Evolutionary conservation across 2,329 filamentous ascomycete species (phyloP), one percentile per base, ranked within the genome.

Genomic region (Colletotrichum viniferum): DNA sequence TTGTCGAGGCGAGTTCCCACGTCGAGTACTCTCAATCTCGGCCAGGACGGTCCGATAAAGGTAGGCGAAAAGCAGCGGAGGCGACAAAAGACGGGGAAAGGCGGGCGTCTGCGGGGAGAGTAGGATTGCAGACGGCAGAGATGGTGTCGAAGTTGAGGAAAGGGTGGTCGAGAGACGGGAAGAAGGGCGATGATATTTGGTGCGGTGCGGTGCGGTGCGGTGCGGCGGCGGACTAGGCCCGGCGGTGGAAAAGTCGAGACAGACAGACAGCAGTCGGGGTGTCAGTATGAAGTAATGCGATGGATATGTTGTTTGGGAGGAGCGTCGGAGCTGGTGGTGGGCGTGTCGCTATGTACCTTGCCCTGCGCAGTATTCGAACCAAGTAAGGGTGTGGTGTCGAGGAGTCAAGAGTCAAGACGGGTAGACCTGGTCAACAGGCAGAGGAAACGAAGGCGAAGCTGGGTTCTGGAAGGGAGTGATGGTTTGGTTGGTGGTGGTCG

Each of bases 351-450:
- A 32, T 58, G 34, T 65, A 55, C 38, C 43, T 52, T 52, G 26
- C 38, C n/a, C 18, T 36, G 63, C 32, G 8, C n/a, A 7, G 67
- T 56, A 24, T 36, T 18, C 10, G 38, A 9, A 38, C 36, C 16
- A 38, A 38, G 36, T 55, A 13, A 21, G 36, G 28, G 69, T 71
- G 61, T 48, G 26, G 32, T 21, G 67, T 74, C 60, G 48, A 60
- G 73, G 73, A 69, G 69, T 62, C 38, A 69, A 62, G 24, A 43
- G 34, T 67, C 73, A 64, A 52, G 73, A 64, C 34, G 69, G 63
- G 73, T 68, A 48, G 43, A 73, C 73, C 73, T 73, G 69, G 69
- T 75, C 73, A 73, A 75, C 69, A 73, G 69, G 73, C 73, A 75
- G 69, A 75, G 73, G 69, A 75, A 75, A 68, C 73, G 69, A 73